Conservation (phyloP, 305 asterid species). For the Fraxinus dipetala region DNA sequence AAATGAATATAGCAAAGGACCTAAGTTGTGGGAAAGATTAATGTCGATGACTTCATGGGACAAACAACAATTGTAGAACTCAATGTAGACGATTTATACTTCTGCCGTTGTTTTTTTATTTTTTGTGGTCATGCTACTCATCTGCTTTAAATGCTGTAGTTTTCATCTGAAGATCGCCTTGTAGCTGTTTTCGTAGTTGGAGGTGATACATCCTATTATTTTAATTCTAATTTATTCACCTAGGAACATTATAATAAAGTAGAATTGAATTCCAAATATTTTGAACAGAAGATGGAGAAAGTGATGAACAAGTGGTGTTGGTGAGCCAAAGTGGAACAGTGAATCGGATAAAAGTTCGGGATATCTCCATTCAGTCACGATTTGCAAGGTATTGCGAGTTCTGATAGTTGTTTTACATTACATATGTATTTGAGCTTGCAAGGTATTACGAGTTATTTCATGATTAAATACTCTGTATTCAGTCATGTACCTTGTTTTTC, state of each 20-base stretch:
- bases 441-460: not conserved
- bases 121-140: not conserved
- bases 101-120: not conserved
- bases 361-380: conserved; percentile 90
- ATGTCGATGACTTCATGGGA: not conserved
- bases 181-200: conserved; percentile 92
- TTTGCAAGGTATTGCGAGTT: conserved; percentile 62
- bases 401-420: not conserved
- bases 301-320: conserved; percentile 93
- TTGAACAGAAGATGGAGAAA: conserved; percentile 81
- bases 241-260: conserved; percentile 6
- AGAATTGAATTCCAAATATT: conserved; percentile 12
- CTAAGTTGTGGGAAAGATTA: not conserved
- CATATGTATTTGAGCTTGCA: not conserved
- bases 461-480: not conserved
- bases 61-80: conserved; percentile 2
- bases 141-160: conserved; percentile 41
- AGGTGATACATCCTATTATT: conserved; percentile 41
- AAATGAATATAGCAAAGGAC: not conserved
- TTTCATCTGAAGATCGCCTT: conserved; percentile 73
- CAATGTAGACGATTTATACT: not conserved
- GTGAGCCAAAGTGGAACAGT: conserved; percentile 99
- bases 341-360: conserved; percentile 90
- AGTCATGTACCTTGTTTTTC: not conserved
- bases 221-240: not conserved